These are phyloP conservation scores for Penicillium janthinellum DNA, from an alignment of 2,329 filamentous ascomycete species.

Conservation along the genomic window DNA sequence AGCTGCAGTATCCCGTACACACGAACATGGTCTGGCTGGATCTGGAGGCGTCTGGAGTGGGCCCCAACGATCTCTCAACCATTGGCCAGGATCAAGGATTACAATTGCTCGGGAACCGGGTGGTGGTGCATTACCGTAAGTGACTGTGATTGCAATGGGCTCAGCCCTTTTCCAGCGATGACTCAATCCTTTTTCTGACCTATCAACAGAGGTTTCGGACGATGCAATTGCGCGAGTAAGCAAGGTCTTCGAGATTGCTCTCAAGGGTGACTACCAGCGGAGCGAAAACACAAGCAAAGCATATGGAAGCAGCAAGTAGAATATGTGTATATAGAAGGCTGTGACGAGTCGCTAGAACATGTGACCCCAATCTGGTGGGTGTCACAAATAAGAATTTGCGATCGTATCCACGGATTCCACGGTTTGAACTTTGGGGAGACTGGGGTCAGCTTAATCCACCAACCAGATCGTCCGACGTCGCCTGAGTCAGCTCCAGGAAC, in stretches of 20 bases:
- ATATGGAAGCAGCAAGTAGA: constrained; percentile 35
- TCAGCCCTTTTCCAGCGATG: neutral
- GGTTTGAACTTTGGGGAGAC: constrained; percentile 1
- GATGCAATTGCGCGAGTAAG: constrained; percentile 62
- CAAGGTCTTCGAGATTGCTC: constrained; percentile 53
- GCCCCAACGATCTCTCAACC: constrained; percentile 55
- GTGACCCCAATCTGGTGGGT: neutral
- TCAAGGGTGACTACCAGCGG: constrained; percentile 37
- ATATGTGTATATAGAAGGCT: neutral
- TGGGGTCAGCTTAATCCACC: constrained; percentile 1
- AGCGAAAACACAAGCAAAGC: constrained; percentile 36
- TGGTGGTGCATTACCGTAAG: constrained; percentile 69
- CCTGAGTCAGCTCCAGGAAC: constrained; percentile 32
- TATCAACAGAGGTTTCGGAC: constrained; percentile 60
- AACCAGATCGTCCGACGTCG: constrained; percentile 5
- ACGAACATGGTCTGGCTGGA: constrained; percentile 95
- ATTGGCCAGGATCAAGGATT: constrained; percentile 61
- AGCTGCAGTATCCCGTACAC: constrained; percentile 68
- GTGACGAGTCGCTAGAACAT: neutral
- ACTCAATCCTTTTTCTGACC: constrained; percentile 25
- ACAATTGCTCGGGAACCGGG: constrained; percentile 57
- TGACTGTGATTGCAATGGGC: constrained; percentile 48
- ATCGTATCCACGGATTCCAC: constrained; percentile 10
- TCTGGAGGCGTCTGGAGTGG: constrained; percentile 61
- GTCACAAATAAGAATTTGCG: constrained; percentile 5